Conservation (phyloP, 805 yeast species). For the Saccharomycopsis sp. region DNA sequence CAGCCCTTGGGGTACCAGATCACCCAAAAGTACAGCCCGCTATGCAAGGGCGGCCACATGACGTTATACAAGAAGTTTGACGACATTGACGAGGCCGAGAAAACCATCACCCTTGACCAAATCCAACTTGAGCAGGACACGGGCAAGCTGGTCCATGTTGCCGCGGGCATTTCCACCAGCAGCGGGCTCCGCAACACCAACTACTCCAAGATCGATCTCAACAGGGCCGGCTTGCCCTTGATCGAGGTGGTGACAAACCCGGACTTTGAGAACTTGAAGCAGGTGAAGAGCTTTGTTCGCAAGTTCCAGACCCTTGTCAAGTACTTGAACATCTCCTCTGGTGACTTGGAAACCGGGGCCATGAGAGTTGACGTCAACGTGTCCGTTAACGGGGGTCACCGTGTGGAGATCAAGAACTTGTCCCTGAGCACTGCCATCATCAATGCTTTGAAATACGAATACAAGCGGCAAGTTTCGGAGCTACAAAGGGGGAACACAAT, state of each 20-base stretch:
- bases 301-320: slow-evolving; percentile 69
- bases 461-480: slow-evolving; percentile 51
- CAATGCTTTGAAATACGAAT: slow-evolving; percentile 69
- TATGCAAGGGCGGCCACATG: slow-evolving; percentile 60
- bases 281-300: slow-evolving; percentile 70
- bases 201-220: slow-evolving; percentile 55
- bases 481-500: slow-evolving; percentile 32
- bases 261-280: slow-evolving; percentile 57
- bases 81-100: slow-evolving; percentile 33
- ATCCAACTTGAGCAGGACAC: slow-evolving; percentile 94
- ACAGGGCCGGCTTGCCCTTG: slow-evolving; percentile 77
- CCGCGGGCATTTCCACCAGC: slow-evolving; percentile 25
- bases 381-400: slow-evolving; percentile 54
- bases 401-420: slow-evolving; percentile 86
- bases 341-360: slow-evolving; percentile 90
- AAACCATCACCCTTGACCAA: slow-evolving; percentile 59
- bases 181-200: slow-evolving; percentile 15
- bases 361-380: slow-evolving; percentile 92
- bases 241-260: slow-evolving; percentile 91
- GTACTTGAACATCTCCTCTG: slow-evolving; percentile 67
- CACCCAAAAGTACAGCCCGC: slow-evolving; percentile 79
- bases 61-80: slow-evolving; percentile 44
- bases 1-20: slow-evolving; percentile 96
- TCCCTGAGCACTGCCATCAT: slow-evolving; percentile 75
- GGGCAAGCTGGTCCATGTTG: slow-evolving; percentile 61